Percentiles rank a stretch among this genome's conserved stretches.
phyloP scores from a whole-genome alignment of 345 rosid species.

The Durio zibethinus region DNA sequence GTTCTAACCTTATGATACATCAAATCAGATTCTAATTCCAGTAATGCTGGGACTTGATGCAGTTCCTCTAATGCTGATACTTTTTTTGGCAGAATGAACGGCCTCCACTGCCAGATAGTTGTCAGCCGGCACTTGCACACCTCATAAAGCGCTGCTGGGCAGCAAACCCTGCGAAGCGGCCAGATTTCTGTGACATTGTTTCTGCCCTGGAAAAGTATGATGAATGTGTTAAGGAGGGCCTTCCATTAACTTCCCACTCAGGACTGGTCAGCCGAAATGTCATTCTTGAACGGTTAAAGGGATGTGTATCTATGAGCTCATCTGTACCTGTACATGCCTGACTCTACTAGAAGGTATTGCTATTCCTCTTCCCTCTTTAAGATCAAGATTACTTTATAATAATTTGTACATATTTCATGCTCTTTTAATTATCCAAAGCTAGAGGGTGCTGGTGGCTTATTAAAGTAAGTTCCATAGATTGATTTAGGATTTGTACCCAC shows the following conservation, averaged over 20 bases:
- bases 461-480: neutral
- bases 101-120: constrained; percentile 88
- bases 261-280: constrained; percentile 57
- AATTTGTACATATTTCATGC: constrained; percentile 24
- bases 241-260: constrained; percentile 75
- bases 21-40: neutral
- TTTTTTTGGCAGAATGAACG: constrained; percentile 66
- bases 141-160: constrained; percentile 95
- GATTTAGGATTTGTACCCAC: neutral
- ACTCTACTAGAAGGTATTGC: constrained; percentile 29
- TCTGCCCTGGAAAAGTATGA: constrained; percentile 76
- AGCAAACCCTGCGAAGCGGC: constrained; percentile 78
- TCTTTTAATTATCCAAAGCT: constrained; percentile 12
- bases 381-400: constrained; percentile 18
- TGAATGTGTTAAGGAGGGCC: constrained; percentile 83
- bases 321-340: constrained; percentile 81
- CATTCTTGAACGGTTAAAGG: constrained; percentile 68
- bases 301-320: constrained; percentile 67
- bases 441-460: neutral
- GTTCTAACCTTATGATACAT: neutral
- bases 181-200: constrained; percentile 83
- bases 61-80: neutral
- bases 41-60: neutral
- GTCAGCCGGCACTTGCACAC: constrained; percentile 86
- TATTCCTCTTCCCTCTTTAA: neutral